These are phyloP conservation scores for Cenococcum geophilum DNA, from an alignment of 495 filamentous ascomycete genomes.

Conservation along the genomic window DNA sequence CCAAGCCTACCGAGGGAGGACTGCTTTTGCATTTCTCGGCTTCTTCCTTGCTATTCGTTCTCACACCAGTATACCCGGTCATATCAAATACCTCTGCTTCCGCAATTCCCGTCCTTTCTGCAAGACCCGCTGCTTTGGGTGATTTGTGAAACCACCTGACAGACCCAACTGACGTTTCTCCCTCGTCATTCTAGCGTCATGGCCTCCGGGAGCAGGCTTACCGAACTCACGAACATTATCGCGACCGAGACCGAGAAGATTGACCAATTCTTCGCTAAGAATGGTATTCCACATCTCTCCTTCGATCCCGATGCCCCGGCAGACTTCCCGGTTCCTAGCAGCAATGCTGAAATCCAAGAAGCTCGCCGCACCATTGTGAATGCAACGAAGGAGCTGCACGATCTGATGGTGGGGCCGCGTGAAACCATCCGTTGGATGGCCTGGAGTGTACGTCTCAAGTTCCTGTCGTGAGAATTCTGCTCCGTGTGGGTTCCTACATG, in stretches of 20 bases:
- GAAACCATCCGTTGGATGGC: slow-evolving; percentile 14
- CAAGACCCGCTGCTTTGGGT: not conserved
- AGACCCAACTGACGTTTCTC: not conserved
- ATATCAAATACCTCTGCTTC: not conserved
- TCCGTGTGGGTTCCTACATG: not conserved
- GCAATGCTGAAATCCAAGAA: slow-evolving; percentile 9
- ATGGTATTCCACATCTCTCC: slow-evolving; percentile 10
- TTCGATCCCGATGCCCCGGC: slow-evolving; percentile 18
- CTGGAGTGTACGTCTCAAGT: slow-evolving; percentile 8
- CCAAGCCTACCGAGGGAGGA: not conserved
- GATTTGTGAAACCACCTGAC: not conserved
- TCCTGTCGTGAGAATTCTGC: not conserved
- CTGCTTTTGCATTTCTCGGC: not conserved
- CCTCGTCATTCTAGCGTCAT: not conserved
- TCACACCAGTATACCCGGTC: not conserved
- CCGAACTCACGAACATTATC: slow-evolving; percentile 14
- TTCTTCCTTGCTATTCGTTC: not conserved
- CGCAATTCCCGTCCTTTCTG: not conserved
- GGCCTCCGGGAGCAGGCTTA: slow-evolving; percentile 12
- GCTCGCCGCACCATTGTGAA: slow-evolving; percentile 5
- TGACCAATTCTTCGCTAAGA: slow-evolving; percentile 14
- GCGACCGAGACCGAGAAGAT: slow-evolving; percentile 15
- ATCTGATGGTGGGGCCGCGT: slow-evolving; percentile 18
- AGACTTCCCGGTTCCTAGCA: slow-evolving; percentile 6
- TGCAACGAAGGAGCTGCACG: slow-evolving; percentile 15